Evolutionary conservation across 805 yeast genomes (phyloP), one percentile per base, ranked within the genome.

Genomic region (Hyphopichia homilentoma): DNA sequence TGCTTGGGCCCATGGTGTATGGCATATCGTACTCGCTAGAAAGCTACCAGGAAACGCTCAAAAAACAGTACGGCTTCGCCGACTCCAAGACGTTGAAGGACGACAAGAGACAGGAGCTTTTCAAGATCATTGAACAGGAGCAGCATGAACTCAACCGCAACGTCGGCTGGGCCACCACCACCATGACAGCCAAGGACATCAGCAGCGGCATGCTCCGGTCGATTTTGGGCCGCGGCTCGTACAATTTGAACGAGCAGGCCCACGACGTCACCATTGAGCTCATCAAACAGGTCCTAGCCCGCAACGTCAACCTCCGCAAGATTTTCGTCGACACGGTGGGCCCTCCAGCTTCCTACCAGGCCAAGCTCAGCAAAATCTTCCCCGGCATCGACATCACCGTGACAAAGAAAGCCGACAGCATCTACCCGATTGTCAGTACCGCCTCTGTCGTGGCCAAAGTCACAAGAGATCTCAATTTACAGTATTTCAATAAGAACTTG

Each of bases 381-480:
- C 96, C 97, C 0, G 57, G 52, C 0, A 60, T 84, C 15, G 73
- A 72, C 38, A 73, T 93, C 18, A 82, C 87, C 0, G 98, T 93
- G 5, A 77, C 95, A 6, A 93, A 93, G 52, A 93, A 93, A 52
- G 98, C 98, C 0, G 99, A 93, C 63, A 79, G 96, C 13, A 52
- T 87, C 13, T 93, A 72, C 52, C 96, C 97, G 1, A 79, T 87
- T 34, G 99, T 93, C 6, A 83, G 95, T 53, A 84, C 94, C 1
- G 99, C 98, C 0, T 83, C 95, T 14, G 85, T 93, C 29, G 89
- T 89, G 28, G 99, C 99, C 7, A 93, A 93, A 53, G 98, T 93
- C 5, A 88, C 97, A 0, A 73, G 99, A 50, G 99, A 93, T 54
- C 57, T 75, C 28, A 70, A 75, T 25, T 58, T 84, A 39, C 43